Conservation (phyloP, 208 protist species). For the Acanthamoeba polyphaga region DNA sequence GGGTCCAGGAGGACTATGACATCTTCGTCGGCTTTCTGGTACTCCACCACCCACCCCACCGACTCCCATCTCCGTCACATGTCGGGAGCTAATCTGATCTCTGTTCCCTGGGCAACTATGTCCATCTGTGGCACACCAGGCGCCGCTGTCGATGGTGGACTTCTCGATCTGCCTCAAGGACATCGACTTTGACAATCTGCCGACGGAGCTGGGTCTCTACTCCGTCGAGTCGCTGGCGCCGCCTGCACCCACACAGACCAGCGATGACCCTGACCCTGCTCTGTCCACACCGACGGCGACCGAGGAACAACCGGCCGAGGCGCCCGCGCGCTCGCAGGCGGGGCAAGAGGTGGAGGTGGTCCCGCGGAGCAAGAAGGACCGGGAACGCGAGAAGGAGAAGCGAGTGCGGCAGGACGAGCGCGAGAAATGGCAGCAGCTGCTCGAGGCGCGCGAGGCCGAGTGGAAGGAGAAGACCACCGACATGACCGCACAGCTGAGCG, state of each 20-base stretch:
- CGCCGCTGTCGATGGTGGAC: slow-evolving; percentile 38
- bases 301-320: background rate
- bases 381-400: slow-evolving; percentile 21
- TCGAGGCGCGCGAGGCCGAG: slow-evolving; percentile 7
- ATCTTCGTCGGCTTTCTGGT: slow-evolving; percentile 54
- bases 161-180: slow-evolving; percentile 60
- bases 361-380: background rate
- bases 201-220: slow-evolving; percentile 56
- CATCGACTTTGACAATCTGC: slow-evolving; percentile 51
- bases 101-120: background rate
- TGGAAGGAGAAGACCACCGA: background rate
- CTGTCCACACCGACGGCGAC: background rate
- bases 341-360: background rate
- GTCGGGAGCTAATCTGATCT: too few species aligned
- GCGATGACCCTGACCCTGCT: background rate
- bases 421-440: slow-evolving; percentile 21
- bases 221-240: background rate
- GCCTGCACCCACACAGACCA: background rate
- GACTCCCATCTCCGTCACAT: background rate
- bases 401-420: background rate
- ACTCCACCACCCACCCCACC: background rate
- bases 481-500: background rate
- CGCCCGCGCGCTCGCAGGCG: background rate
- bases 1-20: slow-evolving; percentile 19
- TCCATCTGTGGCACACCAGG: background rate